Conservation (phyloP, 179 eudicot genomes). For the Patellifolia procumbens region DNA sequence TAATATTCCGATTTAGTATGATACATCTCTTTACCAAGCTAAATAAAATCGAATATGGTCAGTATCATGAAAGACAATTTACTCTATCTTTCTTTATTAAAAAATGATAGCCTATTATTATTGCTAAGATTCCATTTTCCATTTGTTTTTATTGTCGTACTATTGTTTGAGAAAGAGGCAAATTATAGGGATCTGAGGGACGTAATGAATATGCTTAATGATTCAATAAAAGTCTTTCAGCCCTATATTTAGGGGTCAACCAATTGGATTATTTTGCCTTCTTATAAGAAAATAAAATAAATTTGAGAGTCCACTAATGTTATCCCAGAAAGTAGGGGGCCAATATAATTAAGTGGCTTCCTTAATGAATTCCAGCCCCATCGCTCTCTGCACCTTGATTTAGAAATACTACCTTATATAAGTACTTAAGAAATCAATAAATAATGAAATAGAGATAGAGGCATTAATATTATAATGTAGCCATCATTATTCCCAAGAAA, state of each 20-base stretch:
- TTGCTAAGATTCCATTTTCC: not conserved
- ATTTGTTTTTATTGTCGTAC: not conserved
- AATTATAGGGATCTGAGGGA: conserved; percentile 17
- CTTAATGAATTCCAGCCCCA: not conserved
- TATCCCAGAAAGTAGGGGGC: not conserved
- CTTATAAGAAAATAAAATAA: not conserved
- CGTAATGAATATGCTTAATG: conserved; percentile 18
- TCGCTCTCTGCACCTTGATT: not conserved
- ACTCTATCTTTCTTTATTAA: not conserved
- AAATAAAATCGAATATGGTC: not conserved
- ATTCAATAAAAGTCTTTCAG: conserved; percentile 11
- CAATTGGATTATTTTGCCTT: conserved; percentile 12
- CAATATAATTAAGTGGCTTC: conserved; percentile 3
- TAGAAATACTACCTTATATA: not conserved
- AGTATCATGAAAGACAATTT: not conserved
- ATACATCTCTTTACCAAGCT: too few species aligned
- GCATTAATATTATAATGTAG: not conserved
- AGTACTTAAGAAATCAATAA: not conserved
- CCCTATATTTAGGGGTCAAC: not conserved
- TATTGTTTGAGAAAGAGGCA: not conserved
- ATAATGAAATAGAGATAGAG: not conserved
- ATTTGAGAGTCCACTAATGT: not conserved
- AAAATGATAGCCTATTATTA: not conserved
- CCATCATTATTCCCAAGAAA: not conserved
- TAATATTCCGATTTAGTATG: too few species aligned